Conservation (phyloP, 164 flowering plant species). For the Vitis rotundifolia region DNA sequence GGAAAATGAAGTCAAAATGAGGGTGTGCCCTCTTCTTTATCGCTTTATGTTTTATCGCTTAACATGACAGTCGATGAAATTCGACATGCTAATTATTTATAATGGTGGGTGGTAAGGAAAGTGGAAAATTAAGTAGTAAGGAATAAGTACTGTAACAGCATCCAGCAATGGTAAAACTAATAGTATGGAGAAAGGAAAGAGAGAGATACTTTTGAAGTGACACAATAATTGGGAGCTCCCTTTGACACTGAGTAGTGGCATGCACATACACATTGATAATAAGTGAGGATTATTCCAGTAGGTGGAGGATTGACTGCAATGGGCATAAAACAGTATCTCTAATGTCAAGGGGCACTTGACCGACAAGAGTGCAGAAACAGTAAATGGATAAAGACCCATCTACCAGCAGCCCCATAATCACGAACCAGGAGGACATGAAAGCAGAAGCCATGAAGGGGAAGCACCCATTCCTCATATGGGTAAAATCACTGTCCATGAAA, state of each 20-base stretch:
- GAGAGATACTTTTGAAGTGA: background rate
- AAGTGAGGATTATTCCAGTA: slow-evolving; percentile 7
- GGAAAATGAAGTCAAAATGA: too few species aligned
- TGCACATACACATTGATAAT: too few species aligned
- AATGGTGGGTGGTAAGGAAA: too few species aligned
- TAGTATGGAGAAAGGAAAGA: too few species aligned
- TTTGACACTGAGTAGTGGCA: too few species aligned
- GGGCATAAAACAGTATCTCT: slow-evolving; percentile 20
- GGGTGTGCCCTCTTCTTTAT: too few species aligned
- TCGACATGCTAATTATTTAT: too few species aligned
- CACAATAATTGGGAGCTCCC: background rate
- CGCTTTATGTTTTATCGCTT: too few species aligned
- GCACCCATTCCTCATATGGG: slow-evolving; percentile 12
- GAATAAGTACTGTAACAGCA: too few species aligned
- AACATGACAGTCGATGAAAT: too few species aligned
- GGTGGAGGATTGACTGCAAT: slow-evolving; percentile 5
- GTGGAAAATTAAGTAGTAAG: too few species aligned
- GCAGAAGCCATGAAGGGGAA: slow-evolving; percentile 10
- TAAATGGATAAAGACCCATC: slow-evolving; percentile 28
- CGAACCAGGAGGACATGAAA: background rate
- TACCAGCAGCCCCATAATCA: slow-evolving; percentile 14
- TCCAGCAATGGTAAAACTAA: too few species aligned
- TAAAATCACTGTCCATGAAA: slow-evolving; percentile 28
- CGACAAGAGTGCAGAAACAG: slow-evolving; percentile 39
- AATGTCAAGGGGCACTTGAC: slow-evolving; percentile 25